A percentile compares a stretch with the other conserved stretches of the same genome.
phyloP scores from a whole-genome alignment of 2,329 filamentous ascomycete species.

The Alternaria infectoria region DNA sequence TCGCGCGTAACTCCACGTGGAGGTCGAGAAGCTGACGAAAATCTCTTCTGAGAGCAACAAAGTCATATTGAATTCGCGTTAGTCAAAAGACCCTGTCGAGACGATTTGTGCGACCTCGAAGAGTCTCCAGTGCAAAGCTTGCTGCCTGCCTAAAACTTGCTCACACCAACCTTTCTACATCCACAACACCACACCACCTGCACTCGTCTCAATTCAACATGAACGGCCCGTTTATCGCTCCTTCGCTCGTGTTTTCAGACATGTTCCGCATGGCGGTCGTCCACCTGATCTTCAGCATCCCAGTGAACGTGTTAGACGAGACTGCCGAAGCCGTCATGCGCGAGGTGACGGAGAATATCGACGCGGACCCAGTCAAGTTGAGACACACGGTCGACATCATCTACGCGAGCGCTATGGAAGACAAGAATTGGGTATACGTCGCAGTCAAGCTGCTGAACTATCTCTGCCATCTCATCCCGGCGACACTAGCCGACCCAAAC shows the following conservation, averaged over 20 bases:
- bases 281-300: neutral
- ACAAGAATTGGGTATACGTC: neutral
- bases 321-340: neutral
- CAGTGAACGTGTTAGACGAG: neutral
- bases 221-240: neutral
- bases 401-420: neutral
- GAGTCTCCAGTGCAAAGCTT: neutral
- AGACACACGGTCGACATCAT: neutral
- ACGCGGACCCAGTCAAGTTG: neutral
- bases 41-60: neutral
- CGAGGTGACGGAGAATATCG: neutral
- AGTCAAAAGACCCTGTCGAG: neutral
- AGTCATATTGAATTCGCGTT: neutral
- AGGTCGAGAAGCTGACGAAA: constrained; percentile 21
- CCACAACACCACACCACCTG: neutral
- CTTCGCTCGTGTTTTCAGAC: neutral
- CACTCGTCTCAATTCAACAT: neutral
- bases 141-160: neutral
- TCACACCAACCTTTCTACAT: neutral
- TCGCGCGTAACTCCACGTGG: constrained; percentile 44
- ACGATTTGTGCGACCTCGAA: neutral
- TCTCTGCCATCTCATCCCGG: neutral
- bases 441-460: neutral
- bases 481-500: neutral
- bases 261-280: neutral